Conservation (phyloP, 768 basidiomycete species). For the Lactifluus volemus region DNA sequence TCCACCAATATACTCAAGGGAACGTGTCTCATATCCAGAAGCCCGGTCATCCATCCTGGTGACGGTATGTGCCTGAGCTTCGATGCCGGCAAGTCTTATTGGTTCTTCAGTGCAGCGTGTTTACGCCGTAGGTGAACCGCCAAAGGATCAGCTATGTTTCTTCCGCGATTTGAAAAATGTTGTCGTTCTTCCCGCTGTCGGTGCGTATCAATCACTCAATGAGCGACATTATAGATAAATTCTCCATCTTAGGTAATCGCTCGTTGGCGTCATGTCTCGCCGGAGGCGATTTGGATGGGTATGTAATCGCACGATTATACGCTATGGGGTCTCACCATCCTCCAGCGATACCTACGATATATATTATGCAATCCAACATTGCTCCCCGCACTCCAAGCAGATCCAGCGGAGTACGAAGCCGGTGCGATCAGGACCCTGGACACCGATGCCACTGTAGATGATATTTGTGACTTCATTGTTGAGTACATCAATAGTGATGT, state of each 20-base stretch:
- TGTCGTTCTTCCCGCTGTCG: slow-evolving; percentile 21
- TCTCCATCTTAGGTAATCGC: slow-evolving; percentile 36
- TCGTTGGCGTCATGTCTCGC: slow-evolving; percentile 64
- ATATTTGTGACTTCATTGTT: slow-evolving; percentile 73
- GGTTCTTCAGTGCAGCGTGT: slow-evolving; percentile 21
- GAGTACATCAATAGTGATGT: slow-evolving; percentile 82
- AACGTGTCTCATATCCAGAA: slow-evolving; percentile 23
- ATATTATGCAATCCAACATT: slow-evolving; percentile 42
- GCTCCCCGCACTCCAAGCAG: slow-evolving; percentile 41
- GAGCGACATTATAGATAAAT: not conserved
- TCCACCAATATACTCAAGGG: slow-evolving; percentile 1
- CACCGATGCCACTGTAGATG: slow-evolving; percentile 46
- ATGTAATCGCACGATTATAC: not conserved
- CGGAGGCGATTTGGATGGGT: slow-evolving; percentile 78
- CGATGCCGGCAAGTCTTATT: not conserved
- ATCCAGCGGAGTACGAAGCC: slow-evolving; percentile 43
- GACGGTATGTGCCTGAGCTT: slow-evolving; percentile 20
- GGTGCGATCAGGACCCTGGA: slow-evolving; percentile 19
- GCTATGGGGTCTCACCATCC: not conserved
- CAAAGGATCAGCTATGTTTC: slow-evolving; percentile 18
- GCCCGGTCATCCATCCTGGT: slow-evolving; percentile 30
- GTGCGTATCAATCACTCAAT: not conserved
- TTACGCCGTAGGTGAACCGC: slow-evolving; percentile 25
- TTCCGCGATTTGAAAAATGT: slow-evolving; percentile 23
- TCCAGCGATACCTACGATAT: slow-evolving; percentile 59